Base-by-base conservation (phyloP, 2,329 filamentous ascomycete species). In the Fusarium pseudoanthophilum region DNA sequence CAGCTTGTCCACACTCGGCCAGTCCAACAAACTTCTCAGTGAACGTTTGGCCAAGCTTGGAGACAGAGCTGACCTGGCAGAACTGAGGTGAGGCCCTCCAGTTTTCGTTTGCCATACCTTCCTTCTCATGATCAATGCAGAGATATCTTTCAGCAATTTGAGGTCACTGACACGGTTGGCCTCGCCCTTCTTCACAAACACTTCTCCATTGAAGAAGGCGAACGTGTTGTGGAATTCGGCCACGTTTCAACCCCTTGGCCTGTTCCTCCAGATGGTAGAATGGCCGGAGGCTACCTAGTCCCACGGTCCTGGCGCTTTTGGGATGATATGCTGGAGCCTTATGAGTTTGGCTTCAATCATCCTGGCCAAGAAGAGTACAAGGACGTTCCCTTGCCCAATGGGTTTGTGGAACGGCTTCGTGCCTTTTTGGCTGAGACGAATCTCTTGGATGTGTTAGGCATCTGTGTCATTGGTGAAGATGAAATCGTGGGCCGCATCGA, bases 81-180 rank as follows among this genome's bases (percentile, higher is more conserved):
- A 58, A 26, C 20, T 58, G 14, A 45, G 55, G 55, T 58, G 55
- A 58, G 55, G 28, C 30, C 39, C 15, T 13, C 14, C 9, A 13
- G 2, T 0, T 26, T 9, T 0, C 14, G 0, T 26, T 5, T 21
- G 1, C 5, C 7, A 14, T 15, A 8, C 1, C 0, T 5, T 6
- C 20, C 1, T 58, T 46, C 40, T 58, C n/a, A 58, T 13, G 11
- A 14, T 15, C 20, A 4, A 21, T n/a, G 1, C 30, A 58, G 55
- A 16, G 55, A 58, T 2, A 58, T 58, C n/a, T 58, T 58, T 11
- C 30, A 58, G 3, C 11, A 58, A 1, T 48, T 46, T 10, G 15
- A 18, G 20, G 55, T 58, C 1, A 58, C 30, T 24, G 24, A 48
- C n/a, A 48, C 30, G 7, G 28, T 57, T 26, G 53, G 53, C n/a